Conservation (phyloP, 2,329 filamentous ascomycete species). For the Penicillium aurantiogriseum region DNA sequence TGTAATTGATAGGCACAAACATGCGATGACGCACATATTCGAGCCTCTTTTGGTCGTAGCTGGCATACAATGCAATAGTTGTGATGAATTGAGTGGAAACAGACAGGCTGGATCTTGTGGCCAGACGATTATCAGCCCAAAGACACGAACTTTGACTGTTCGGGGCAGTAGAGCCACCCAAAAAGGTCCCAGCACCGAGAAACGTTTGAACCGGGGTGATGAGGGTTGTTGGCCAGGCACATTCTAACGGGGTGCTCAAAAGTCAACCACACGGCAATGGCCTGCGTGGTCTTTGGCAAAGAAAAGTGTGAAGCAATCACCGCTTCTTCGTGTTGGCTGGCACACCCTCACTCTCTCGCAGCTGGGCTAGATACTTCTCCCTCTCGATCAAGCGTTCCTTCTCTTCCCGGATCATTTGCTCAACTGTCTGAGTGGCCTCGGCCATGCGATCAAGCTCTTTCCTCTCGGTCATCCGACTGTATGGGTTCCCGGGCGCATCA, state of each 20-base stretch:
- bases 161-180: background rate
- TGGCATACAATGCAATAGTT: background rate
- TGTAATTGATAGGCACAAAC: background rate
- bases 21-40: background rate
- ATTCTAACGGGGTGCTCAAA: background rate
- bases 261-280: background rate
- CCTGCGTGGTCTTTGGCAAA: background rate
- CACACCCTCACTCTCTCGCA: constrained; percentile 47
- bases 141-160: background rate
- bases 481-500: constrained; percentile 67
- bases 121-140: background rate
- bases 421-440: constrained; percentile 59
- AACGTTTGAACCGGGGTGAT: background rate
- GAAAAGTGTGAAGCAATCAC: constrained; percentile 22
- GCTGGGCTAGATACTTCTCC: constrained; percentile 59
- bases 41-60: background rate
- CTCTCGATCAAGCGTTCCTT: constrained; percentile 61
- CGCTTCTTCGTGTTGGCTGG: constrained; percentile 43
- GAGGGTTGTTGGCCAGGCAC: background rate
- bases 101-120: background rate
- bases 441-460: constrained; percentile 65
- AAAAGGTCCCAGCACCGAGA: background rate
- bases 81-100: background rate
- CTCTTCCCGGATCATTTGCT: constrained; percentile 62
- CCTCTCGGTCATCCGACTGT: constrained; percentile 68